phyloP scores from a whole-genome alignment of 805 yeast genomes.

The Naumovozyma baii region DNA sequence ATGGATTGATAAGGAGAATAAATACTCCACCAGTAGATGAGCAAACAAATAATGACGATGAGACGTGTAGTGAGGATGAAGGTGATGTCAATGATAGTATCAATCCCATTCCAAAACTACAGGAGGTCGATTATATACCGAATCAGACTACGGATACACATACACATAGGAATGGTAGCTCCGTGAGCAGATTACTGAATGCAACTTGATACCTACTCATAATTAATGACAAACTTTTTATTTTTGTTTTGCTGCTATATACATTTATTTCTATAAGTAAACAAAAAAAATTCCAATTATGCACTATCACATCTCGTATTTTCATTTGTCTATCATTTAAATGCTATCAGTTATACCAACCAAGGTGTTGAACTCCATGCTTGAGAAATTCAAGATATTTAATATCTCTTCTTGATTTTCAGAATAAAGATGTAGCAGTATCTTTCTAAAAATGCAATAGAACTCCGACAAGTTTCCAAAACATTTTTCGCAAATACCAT shows the following conservation, averaged over 20 bases:
- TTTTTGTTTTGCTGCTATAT: background rate
- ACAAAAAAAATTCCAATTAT: background rate
- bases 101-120: background rate
- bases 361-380: slow-evolving; percentile 51
- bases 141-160: too few species aligned
- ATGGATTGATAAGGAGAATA: background rate
- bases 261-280: background rate
- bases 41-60: background rate
- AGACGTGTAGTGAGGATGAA: background rate
- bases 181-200: background rate
- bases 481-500: slow-evolving; percentile 43
- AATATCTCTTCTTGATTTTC: slow-evolving; percentile 13
- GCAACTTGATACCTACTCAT: background rate
- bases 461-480: slow-evolving; percentile 39
- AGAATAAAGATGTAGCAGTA: slow-evolving; percentile 30
- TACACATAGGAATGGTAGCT: background rate
- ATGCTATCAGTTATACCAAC: too few species aligned
- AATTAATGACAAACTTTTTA: too few species aligned
- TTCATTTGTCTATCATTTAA: too few species aligned
- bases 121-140: too few species aligned
- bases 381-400: slow-evolving; percentile 22
- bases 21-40: background rate
- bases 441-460: slow-evolving; percentile 31
- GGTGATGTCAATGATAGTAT: background rate
- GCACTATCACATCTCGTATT: background rate